phyloP scores from a whole-genome alignment of 2,329 filamentous ascomycete species.

The Akanthomyces dipterigenus region DNA sequence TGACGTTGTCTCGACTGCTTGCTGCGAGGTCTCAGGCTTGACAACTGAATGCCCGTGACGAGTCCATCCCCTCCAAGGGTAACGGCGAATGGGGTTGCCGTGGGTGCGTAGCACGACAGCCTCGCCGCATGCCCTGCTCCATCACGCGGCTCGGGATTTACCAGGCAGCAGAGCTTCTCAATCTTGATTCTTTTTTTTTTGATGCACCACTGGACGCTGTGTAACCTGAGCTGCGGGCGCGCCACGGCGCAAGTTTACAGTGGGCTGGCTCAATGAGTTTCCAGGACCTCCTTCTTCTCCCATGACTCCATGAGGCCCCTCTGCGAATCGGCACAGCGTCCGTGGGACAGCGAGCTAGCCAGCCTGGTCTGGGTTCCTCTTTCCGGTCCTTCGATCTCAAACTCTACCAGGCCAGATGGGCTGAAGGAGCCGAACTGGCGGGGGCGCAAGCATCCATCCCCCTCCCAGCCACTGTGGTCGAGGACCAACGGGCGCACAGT shows the following conservation, averaged over 20 bases:
- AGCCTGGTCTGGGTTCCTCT: background rate
- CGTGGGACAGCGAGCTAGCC: background rate
- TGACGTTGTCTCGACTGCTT: background rate
- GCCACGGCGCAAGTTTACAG: background rate
- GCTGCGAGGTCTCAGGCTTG: background rate
- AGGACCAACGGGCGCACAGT: background rate
- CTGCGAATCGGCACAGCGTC: background rate
- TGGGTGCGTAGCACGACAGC: background rate
- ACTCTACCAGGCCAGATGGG: background rate
- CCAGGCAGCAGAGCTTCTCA: background rate
- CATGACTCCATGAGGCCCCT: too few relatives aligned
- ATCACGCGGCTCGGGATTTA: background rate
- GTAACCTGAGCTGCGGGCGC: too few relatives aligned
- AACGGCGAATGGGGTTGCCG: too few relatives aligned
- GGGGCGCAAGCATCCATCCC: background rate
- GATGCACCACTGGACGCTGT: too few relatives aligned
- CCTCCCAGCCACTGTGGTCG: background rate
- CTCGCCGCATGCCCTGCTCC: background rate
- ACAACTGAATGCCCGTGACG: too few relatives aligned
- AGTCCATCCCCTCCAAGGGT: too few relatives aligned
- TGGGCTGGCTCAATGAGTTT: background rate
- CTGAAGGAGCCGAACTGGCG: constrained; percentile 1
- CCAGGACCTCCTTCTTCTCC: background rate
- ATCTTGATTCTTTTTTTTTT: background rate
- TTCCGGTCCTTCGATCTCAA: background rate